Evolutionary conservation across 768 basidiomycete species (phyloP).

Genomic region (Rhizopogon rudus): DNA sequence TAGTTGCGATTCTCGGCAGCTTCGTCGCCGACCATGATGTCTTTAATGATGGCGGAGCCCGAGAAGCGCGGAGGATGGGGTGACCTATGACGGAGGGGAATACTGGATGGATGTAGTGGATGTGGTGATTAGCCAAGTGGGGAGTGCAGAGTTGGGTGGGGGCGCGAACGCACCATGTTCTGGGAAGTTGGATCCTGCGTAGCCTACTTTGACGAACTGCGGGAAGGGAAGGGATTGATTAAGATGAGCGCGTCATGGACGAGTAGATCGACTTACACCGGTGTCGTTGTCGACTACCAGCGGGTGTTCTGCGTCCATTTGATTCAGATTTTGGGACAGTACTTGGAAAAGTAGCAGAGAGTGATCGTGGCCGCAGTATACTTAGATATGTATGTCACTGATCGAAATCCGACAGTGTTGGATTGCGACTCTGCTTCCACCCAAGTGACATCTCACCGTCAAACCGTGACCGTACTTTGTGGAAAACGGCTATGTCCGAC

Average conservation of each 20-base stretch:
- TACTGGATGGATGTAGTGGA: conserved; percentile 32
- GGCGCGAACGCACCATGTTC: conserved; percentile 62
- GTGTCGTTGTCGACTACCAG: conserved; percentile 89
- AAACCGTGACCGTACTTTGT: not conserved
- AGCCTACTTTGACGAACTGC: conserved; percentile 89
- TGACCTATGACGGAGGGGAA: conserved; percentile 97
- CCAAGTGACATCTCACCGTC: too few species aligned
- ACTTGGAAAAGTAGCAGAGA: not conserved
- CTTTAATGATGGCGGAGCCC: conserved; percentile 81
- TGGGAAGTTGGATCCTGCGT: conserved; percentile 92
- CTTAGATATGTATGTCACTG: not conserved
- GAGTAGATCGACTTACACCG: conserved; percentile 49
- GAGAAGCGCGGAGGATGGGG: conserved; percentile 95
- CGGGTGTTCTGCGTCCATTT: conserved; percentile 37
- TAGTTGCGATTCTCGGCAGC: conserved; percentile 92
- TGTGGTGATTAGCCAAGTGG: not conserved
- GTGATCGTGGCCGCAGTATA: not conserved
- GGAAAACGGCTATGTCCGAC: not conserved
- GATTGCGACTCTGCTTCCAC: too few species aligned
- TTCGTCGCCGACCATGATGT: conserved; percentile 98
- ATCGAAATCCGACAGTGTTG: too few species aligned
- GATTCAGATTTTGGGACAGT: not conserved
- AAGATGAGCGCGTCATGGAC: conserved; percentile 3
- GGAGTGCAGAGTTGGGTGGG: not conserved
- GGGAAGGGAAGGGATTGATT: not conserved